Base-by-base conservation (phyloP, 139 green algal species). In the Haematococcus sp. region DNA sequence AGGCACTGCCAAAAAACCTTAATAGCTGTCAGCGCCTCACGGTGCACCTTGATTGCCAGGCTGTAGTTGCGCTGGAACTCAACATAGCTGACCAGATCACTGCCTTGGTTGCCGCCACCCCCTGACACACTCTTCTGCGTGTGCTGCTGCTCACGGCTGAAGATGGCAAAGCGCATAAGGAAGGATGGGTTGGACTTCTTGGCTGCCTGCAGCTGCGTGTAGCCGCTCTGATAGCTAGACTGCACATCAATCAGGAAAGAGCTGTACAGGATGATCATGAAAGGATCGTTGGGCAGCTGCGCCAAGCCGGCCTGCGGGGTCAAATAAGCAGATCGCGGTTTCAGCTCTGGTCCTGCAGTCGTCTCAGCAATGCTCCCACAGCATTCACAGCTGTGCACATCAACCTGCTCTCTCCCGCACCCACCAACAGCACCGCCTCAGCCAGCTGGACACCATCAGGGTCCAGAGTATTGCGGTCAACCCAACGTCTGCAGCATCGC, bases 31-130 rank as follows among this genome's bases (percentile, higher is more conserved):
- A 85, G 60, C 22, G 79, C 74, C 1, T 74, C 79, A 44, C 61
- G 60, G 71, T 85, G 79, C 17, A 34, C 55, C n/a, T 59, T n/a
- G 4, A 35, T 32, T 33, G 64, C 60, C 28, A 68, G 34, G n/a
- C 59, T 73, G 68, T 82, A 77, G 78, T 81, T 87, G 63, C 80
- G 80, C 52, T 83, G 74, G 63, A 87, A 83, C 71, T 83, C 82
- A 22, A 87, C 78, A 58, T 88, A 49, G 40, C 73, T 77, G n/a
- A 88, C 80, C 44, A 88, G 75, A 63, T 88, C 83, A 20, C 76
- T 61, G n/a, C 31, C 51, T 1, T 81, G 70, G 56, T 55, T 58
- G 13, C 33, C 28, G 58, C 51, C 60, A 11, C 40, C 40, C 1
- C 73, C 75, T 1, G 35, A 55, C 11, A 51, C 59, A 11, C 17